Evolutionary conservation across 1,284 basidiomycete genomes (phyloP).

Genomic region (Inonotus obliquus): DNA sequence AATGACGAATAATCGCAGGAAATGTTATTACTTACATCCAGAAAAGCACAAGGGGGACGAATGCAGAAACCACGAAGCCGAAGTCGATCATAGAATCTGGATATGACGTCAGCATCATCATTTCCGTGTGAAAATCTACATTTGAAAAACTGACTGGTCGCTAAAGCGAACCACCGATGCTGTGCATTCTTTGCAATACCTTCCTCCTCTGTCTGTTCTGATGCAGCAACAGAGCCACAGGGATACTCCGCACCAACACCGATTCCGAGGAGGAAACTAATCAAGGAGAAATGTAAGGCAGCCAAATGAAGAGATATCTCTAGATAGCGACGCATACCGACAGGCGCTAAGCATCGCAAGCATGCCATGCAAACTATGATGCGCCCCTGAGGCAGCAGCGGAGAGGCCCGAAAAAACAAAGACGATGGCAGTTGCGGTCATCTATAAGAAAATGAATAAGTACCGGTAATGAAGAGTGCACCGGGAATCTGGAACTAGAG

Average conservation of each 20-base stretch:
- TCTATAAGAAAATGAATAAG: conserved; percentile 45
- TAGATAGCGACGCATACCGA: conserved; percentile 45
- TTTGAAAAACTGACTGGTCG: conserved; percentile 56
- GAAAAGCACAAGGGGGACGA: conserved; percentile 80
- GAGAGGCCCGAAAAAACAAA: conserved; percentile 77
- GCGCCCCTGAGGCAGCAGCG: conserved; percentile 79
- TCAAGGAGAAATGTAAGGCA: background rate
- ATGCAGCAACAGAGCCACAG: conserved; percentile 86
- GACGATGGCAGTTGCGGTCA: conserved; percentile 75
- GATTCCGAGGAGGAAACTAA: conserved; percentile 74
- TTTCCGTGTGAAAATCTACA: background rate
- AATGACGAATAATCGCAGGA: background rate
- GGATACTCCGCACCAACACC: conserved; percentile 90
- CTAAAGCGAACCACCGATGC: conserved; percentile 82
- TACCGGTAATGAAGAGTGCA: no score
- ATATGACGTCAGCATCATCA: conserved; percentile 6
- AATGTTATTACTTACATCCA: conserved; percentile 62
- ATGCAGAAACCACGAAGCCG: conserved; percentile 80
- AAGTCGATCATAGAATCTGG: conserved; percentile 84
- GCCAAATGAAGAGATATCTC: background rate
- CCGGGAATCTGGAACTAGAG: background rate
- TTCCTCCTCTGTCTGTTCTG: conserved; percentile 84
- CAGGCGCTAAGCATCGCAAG: conserved; percentile 78
- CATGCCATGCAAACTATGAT: conserved; percentile 65
- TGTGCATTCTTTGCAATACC: conserved; percentile 75